A percentile compares a stretch with the other conserved stretches of the same genome.
Conservation (phyloP, 2,329 filamentous ascomycete species). For the Macrophomina phaseolina region DNA sequence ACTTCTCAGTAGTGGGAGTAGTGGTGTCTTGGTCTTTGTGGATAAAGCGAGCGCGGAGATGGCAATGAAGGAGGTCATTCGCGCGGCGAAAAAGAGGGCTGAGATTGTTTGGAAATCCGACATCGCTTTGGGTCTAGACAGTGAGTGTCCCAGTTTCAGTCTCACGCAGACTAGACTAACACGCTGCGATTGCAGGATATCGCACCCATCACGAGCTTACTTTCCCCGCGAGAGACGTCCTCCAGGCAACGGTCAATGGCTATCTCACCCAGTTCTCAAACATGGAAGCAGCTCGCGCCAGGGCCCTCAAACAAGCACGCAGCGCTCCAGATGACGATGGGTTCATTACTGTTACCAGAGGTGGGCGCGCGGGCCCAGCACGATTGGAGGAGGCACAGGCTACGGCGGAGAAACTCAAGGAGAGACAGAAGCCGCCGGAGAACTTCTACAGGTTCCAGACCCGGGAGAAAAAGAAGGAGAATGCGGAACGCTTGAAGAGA, state of each 20-base stretch:
- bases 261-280: conserved; percentile 82
- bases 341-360: conserved; percentile 88
- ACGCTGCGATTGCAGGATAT: conserved; percentile 53
- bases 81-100: conserved; percentile 61
- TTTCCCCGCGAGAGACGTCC: conserved; percentile 69
- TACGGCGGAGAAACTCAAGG: conserved; percentile 63
- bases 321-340: conserved; percentile 92
- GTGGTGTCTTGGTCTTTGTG: conserved; percentile 81
- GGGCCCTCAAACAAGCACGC: conserved; percentile 66
- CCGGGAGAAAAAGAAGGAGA: conserved; percentile 77
- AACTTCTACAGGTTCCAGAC: conserved; percentile 88
- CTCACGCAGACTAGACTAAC: no score
- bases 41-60: conserved; percentile 79
- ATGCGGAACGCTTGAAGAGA: conserved; percentile 70
- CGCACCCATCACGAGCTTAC: conserved; percentile 70
- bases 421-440: conserved; percentile 64
- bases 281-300: conserved; percentile 69
- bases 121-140: conserved; percentile 55
- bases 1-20: conserved; percentile 74
- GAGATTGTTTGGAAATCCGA: conserved; percentile 71
- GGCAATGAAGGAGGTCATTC: conserved; percentile 76
- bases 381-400: conserved; percentile 72
- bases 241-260: conserved; percentile 79
- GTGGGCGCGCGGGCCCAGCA: conserved; percentile 75
- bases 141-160: conserved; percentile 44